phyloP scores from a whole-genome alignment of 2,329 filamentous ascomycete species.

The Microsporum audouinii region DNA sequence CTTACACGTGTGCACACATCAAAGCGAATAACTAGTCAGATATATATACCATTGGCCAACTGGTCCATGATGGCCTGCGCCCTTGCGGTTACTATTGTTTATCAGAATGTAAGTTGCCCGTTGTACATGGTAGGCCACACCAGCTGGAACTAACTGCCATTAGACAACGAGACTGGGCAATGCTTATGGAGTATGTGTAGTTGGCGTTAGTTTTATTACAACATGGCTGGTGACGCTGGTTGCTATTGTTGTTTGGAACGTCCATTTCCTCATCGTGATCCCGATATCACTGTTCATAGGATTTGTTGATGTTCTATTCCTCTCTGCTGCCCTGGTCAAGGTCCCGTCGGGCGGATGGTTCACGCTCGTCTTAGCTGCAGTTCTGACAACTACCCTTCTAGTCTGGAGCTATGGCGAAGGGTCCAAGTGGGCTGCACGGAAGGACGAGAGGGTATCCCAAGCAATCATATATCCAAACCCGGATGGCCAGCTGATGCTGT shows the following conservation, averaged over 20 bases:
- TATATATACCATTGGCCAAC: conserved; percentile 65
- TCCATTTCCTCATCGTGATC: conserved; percentile 50
- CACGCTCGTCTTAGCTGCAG: conserved; percentile 52
- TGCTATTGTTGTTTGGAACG: conserved; percentile 59
- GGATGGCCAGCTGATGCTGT: conserved; percentile 10
- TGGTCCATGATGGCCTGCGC: conserved; percentile 67
- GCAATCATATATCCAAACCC: conserved; percentile 15
- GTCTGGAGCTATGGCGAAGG: conserved; percentile 73
- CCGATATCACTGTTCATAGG: conserved; percentile 53
- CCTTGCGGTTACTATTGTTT: conserved; percentile 61
- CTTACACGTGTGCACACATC: conserved; percentile 64
- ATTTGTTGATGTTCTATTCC: conserved; percentile 56
- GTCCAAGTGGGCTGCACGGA: conserved; percentile 61
- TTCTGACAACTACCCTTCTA: conserved; percentile 55
- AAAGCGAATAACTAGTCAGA: conserved; percentile 57
- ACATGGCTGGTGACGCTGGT: conserved; percentile 63
- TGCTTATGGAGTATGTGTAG: conserved; percentile 69
- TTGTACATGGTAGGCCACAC: not conserved
- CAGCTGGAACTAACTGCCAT: not conserved
- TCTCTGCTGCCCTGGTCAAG: conserved; percentile 59
- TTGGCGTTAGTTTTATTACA: conserved; percentile 67
- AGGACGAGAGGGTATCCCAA: conserved; percentile 44
- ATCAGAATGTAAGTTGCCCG: conserved; percentile 44
- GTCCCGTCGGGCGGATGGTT: conserved; percentile 71
- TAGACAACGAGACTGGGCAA: conserved; percentile 58